Conservation (phyloP, 352 stramenopile genomes). For the Saprolegnia diclina region DNA sequence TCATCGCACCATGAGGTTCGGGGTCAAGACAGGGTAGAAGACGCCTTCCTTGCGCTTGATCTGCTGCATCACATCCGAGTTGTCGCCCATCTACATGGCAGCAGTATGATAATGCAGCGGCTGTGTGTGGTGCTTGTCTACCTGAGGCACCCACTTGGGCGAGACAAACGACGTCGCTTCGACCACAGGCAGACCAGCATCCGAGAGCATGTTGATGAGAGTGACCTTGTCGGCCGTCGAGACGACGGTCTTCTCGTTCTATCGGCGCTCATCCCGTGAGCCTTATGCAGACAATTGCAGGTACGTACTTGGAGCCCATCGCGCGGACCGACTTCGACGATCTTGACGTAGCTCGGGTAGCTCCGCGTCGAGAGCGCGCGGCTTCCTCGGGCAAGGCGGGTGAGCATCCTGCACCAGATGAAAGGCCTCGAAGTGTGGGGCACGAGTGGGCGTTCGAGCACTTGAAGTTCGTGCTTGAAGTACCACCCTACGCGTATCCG, state of each 20-base stretch:
- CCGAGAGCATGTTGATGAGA: slow-evolving; percentile 87
- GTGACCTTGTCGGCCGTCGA: slow-evolving; percentile 87
- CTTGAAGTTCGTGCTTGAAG: slow-evolving; percentile 16
- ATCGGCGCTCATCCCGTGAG: neutral
- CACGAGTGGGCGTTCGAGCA: neutral
- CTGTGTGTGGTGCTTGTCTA: slow-evolving; percentile 26
- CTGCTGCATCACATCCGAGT: slow-evolving; percentile 76
- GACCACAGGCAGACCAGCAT: slow-evolving; percentile 85
- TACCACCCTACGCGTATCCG: neutral
- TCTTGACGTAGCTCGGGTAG: slow-evolving; percentile 80
- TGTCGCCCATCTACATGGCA: slow-evolving; percentile 89
- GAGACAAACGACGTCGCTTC: slow-evolving; percentile 95
- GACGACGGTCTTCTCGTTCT: slow-evolving; percentile 90
- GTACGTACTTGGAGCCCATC: slow-evolving; percentile 86
- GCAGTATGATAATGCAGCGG: too few relatives aligned
- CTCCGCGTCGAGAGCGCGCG: slow-evolving; percentile 10
- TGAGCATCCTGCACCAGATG: neutral
- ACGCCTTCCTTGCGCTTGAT: slow-evolving; percentile 76
- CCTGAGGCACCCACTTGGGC: slow-evolving; percentile 94
- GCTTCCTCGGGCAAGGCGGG: neutral
- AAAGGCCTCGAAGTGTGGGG: slow-evolving; percentile 5
- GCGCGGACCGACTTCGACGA: slow-evolving; percentile 92
- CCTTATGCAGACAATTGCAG: neutral
- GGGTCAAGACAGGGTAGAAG: slow-evolving; percentile 88
- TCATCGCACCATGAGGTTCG: slow-evolving; percentile 84